Evolutionary conservation across 768 basidiomycete genomes (phyloP), one percentile per base, ranked within the genome.

Genomic region (Paxillus rubicundulus): DNA sequence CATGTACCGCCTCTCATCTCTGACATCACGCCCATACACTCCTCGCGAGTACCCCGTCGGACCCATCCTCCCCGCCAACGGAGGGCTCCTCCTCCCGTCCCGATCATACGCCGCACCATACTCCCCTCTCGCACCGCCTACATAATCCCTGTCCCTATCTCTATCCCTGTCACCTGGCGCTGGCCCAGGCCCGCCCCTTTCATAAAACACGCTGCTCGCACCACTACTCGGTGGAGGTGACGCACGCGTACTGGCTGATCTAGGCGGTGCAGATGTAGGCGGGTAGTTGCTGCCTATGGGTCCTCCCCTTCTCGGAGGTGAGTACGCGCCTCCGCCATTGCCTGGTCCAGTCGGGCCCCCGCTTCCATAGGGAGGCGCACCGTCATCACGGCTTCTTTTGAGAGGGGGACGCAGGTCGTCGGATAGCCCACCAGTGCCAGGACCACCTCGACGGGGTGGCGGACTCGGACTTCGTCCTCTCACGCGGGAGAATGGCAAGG

Each of bases 311-410:
- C 70, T 60, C 4, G 64, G 59, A 1, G 70, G 65, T 2, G 72
- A 66, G 55, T 77, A 76, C 14, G 38, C 43, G 30, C 64, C 70
- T 9, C 67, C 69, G 24, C 55, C 17, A 28, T 14, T 21, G 36
- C 54, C 40, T 7, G 28, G n/a, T 27, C 32, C 51, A 20, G 45
- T 14, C 1, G 54, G 48, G 21, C 20, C 45, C 3, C 54, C 55
- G 4, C 39, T 47, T 5, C 14, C 33, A 13, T 39, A 14, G 49
- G 51, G 50, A 17, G 62, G 55, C 27, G 71, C 72, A 3, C 40
- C 56, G 28, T 81, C 79, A n/a, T 79, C 79, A 2, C 79, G 70
- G 1, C 68, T 38, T 33, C 80, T 69, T 49, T 80, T 81, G 43
- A 72, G 28, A 2, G 78, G 77, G 7, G 79, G 79, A 20, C 78